Base-by-base conservation (phyloP, 116 monocot genomes). In the Zostera marina region DNA sequence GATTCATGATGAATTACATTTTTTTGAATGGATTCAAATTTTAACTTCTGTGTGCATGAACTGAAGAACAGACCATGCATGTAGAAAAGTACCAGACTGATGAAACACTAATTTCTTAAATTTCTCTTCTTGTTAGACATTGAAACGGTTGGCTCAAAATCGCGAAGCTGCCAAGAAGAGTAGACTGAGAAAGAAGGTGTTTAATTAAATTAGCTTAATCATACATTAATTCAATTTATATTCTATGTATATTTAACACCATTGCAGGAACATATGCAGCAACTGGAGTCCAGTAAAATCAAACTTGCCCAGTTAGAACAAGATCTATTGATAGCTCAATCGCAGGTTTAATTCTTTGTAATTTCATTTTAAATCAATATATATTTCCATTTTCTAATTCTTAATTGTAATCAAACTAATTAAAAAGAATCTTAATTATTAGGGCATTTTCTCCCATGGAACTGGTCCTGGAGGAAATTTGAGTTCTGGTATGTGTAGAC, bases 81-180 rank as follows among this genome's bases (percentile, higher is more conserved):
- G 25, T 11, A 22, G 55, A 55, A 55, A 20, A 10, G 32, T 3
- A 5, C 32, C 5, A 32, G 32, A 32, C 5, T 3, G 32, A 32
- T 5, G 11, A 22, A 4, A 8, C 21, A 41, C 41, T 3, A 48
- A 15, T 32, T n/a, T 39, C 25, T 32, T 15, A 51, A 47, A 11
- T 40, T 38, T n/a, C 16, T 54, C 42, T 52, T 47, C 47, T 47
- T 21, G 7, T 21, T 79, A 93, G 92, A 79, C 84, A 0, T 60
- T 87, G 45, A 78, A 81, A 79, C 77, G 92, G 45, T 71, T 93
- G 63, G 87, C 92, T 53, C 92, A 93, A 61, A 93, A 93, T 71
- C 78, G 92, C 71, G 87, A 93, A 44, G 92, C 92, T 39, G 92
- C 92, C 5, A 76, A 67, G 32, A 93, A 93, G 75, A 93, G 92